phyloP scores from a whole-genome alignment of 2,329 filamentous ascomycete genomes.

The Microdochium trichocladiopsis region DNA sequence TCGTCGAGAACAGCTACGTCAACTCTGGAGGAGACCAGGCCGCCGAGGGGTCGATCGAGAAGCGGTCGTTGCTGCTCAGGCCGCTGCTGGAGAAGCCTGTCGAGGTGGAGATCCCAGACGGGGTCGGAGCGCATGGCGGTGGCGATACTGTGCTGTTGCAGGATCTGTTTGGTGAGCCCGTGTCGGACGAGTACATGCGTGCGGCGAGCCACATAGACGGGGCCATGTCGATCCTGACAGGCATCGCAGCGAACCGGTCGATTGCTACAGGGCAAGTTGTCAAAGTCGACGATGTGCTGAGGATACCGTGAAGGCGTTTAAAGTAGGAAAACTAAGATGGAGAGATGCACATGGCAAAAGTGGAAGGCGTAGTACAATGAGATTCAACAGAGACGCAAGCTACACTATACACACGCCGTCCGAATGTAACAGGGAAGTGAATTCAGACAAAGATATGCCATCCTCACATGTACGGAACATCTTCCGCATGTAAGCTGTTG shows the following conservation, averaged over 20 bases:
- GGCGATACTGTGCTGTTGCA: constrained; percentile 50
- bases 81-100: constrained; percentile 49
- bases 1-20: constrained; percentile 56
- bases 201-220: constrained; percentile 54
- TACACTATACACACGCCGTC: too few relatives aligned
- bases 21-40: constrained; percentile 53
- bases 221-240: constrained; percentile 50
- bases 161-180: constrained; percentile 48
- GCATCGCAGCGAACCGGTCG: constrained; percentile 51
- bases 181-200: constrained; percentile 43
- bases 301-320: constrained; percentile 17
- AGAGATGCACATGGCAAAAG: background rate
- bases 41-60: constrained; percentile 44
- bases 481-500: too few relatives aligned
- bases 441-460: too few relatives aligned
- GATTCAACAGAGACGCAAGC: too few relatives aligned
- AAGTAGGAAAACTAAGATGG: background rate
- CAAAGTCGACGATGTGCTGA: constrained; percentile 43
- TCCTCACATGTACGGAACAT: too few relatives aligned
- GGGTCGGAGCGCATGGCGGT: constrained; percentile 51
- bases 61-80: constrained; percentile 38
- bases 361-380: background rate
- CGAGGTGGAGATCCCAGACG: constrained; percentile 44
- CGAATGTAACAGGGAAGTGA: too few relatives aligned
- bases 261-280: constrained; percentile 50